These are phyloP conservation scores for Antrodiella citrinella DNA, from an alignment of 768 basidiomycete genomes.

Conservation along the genomic window DNA sequence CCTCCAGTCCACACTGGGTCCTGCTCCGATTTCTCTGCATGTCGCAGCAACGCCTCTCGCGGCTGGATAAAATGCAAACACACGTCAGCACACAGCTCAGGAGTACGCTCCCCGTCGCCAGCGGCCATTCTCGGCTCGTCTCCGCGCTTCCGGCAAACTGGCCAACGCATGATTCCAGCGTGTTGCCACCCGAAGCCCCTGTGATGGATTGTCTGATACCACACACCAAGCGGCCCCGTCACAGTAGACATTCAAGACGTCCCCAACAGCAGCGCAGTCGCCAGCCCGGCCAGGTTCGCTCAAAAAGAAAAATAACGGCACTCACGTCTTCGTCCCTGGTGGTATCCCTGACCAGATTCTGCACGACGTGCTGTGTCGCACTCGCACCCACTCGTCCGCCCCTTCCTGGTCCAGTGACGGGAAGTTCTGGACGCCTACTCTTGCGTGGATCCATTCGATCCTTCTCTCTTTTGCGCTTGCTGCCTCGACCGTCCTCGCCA, in stretches of 20 bases:
- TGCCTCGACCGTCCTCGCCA: constrained; percentile 57
- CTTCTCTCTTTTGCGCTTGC: constrained; percentile 86
- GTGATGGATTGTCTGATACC: constrained; percentile 7
- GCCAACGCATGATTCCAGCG: constrained; percentile 12
- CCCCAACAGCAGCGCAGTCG: background rate
- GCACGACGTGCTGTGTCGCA: constrained; percentile 95
- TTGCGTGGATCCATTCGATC: constrained; percentile 85
- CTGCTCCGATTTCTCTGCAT: constrained; percentile 66
- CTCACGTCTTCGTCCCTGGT: constrained; percentile 92
- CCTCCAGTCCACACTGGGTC: constrained; percentile 84
- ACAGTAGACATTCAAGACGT: background rate
- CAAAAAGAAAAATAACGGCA: constrained; percentile 25
- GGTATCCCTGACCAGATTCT: constrained; percentile 86
- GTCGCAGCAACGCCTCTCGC: constrained; percentile 92
- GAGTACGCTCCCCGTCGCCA: too few relatives aligned
- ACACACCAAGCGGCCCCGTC: background rate
- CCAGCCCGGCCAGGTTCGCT: background rate
- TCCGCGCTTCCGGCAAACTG: background rate
- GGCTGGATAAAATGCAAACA: too few relatives aligned
- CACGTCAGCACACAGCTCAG: too few relatives aligned
- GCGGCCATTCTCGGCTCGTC: background rate
- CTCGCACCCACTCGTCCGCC: constrained; percentile 95
- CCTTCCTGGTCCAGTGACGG: constrained; percentile 85
- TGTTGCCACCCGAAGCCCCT: constrained; percentile 13
- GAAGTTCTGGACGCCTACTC: constrained; percentile 86